Evolutionary conservation across 2,329 filamentous ascomycete species (phyloP).

Genomic region (Penicillium sp.): DNA sequence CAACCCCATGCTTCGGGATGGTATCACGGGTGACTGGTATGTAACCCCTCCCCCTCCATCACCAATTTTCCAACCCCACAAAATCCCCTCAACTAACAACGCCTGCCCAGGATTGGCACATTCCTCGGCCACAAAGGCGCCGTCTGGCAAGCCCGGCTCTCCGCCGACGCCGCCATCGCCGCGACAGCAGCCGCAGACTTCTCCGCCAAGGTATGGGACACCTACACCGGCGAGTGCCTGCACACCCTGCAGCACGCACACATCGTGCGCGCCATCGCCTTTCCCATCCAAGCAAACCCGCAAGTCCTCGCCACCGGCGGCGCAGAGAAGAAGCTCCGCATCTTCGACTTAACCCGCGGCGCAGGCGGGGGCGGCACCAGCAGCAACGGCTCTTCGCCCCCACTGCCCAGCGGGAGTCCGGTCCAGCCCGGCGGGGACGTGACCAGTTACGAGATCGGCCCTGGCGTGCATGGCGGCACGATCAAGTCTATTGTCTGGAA

Average conservation of each 20-base stretch:
- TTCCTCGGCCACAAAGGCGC: slow-evolving; percentile 98
- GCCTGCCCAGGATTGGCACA: slow-evolving; percentile 72
- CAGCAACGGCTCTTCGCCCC: slow-evolving; percentile 42
- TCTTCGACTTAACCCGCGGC: slow-evolving; percentile 77
- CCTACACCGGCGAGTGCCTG: slow-evolving; percentile 85
- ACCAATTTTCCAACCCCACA: not conserved
- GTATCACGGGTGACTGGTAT: slow-evolving; percentile 90
- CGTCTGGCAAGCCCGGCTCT: slow-evolving; percentile 93
- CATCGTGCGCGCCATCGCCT: slow-evolving; percentile 92
- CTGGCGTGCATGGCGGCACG: slow-evolving; percentile 77
- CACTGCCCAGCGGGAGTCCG: slow-evolving; percentile 37
- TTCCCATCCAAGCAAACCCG: slow-evolving; percentile 77
- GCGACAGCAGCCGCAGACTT: slow-evolving; percentile 97
- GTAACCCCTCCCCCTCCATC: slow-evolving; percentile 18
- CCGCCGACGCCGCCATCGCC: slow-evolving; percentile 81
- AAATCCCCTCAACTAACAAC: not conserved
- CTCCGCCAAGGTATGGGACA: slow-evolving; percentile 96
- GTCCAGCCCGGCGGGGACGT: slow-evolving; percentile 42
- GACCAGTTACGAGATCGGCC: slow-evolving; percentile 82
- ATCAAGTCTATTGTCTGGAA: slow-evolving; percentile 99
- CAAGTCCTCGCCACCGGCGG: slow-evolving; percentile 86
- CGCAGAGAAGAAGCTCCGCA: slow-evolving; percentile 92
- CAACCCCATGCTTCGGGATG: slow-evolving; percentile 97
- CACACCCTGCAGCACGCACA: slow-evolving; percentile 89
- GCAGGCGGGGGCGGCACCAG: slow-evolving; percentile 39